These are phyloP conservation scores for Trametes sanguinea DNA, from an alignment of 768 basidiomycete genomes.

Conservation along the genomic window DNA sequence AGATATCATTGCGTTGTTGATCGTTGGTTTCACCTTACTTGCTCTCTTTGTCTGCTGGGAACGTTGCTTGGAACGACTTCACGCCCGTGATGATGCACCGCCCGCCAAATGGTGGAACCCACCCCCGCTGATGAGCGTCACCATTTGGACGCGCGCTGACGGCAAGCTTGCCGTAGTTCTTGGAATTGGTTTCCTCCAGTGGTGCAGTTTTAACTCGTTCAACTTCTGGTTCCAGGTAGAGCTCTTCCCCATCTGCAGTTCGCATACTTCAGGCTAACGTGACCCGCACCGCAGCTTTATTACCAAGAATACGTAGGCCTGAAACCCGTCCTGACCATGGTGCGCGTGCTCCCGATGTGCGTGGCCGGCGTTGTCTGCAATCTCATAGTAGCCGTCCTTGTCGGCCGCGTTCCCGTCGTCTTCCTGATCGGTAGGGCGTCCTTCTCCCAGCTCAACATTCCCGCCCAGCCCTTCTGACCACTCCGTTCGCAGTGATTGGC, in stretches of 20 bases:
- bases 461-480: background rate
- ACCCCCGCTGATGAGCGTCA: conserved; percentile 66
- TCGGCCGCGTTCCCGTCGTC: conserved; percentile 55
- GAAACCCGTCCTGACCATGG: conserved; percentile 59
- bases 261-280: too few species aligned
- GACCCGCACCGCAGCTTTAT: conserved; percentile 48
- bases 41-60: conserved; percentile 68
- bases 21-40: conserved; percentile 60
- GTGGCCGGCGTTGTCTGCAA: conserved; percentile 67
- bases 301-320: conserved; percentile 66
- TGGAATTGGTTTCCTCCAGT: conserved; percentile 62
- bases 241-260: conserved; percentile 17
- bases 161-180: conserved; percentile 66
- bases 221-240: conserved; percentile 48
- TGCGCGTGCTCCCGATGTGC: conserved; percentile 72
- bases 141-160: conserved; percentile 62
- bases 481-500: conserved; percentile 46
- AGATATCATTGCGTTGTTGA: conserved; percentile 73
- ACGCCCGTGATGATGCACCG: conserved; percentile 12
- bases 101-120: conserved; percentile 38
- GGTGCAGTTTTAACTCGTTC: conserved; percentile 60
- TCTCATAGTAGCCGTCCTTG: conserved; percentile 59
- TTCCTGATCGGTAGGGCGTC: conserved; percentile 53
- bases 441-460: background rate
- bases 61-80: conserved; percentile 49